Conservation (phyloP, 192 early-diverging fungal species). For the Backusella mclennaniae region DNA sequence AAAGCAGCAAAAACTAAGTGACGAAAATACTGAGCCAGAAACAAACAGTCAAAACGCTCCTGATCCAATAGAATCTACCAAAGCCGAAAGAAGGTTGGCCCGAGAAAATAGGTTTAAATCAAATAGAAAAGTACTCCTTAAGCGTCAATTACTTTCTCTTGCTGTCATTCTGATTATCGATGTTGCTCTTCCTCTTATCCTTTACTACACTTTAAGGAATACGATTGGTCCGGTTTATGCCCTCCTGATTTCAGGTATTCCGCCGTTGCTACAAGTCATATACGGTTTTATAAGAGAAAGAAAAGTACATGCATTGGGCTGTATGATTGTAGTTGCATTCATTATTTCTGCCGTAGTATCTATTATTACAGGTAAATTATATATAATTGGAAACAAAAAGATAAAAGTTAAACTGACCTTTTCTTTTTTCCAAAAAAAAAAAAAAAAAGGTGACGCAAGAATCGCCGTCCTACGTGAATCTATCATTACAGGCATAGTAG, state of each 20-base stretch:
- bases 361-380: conserved; percentile 18
- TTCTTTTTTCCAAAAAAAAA: background rate
- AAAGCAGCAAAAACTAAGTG: background rate
- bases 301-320: conserved; percentile 35
- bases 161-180: conserved; percentile 19
- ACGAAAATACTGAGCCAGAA: background rate
- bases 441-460: conserved; percentile 25
- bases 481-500: conserved; percentile 30
- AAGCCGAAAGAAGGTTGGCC: background rate
- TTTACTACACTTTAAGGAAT: conserved; percentile 34
- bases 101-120: background rate
- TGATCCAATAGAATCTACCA: background rate
- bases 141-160: conserved; percentile 4
- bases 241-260: conserved; percentile 40
- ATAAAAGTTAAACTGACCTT: background rate
- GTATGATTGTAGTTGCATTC: conserved; percentile 38
- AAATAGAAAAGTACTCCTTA: background rate
- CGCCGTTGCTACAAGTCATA: conserved; percentile 34
- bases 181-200: conserved; percentile 27
- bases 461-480: conserved; percentile 45
- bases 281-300: conserved; percentile 26
- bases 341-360: conserved; percentile 38
- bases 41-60: background rate
- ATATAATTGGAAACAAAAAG: background rate
- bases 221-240: conserved; percentile 30